Evolutionary conservation across 1,284 basidiomycete species (phyloP).

Genomic region (Golubevia pallescens): DNA sequence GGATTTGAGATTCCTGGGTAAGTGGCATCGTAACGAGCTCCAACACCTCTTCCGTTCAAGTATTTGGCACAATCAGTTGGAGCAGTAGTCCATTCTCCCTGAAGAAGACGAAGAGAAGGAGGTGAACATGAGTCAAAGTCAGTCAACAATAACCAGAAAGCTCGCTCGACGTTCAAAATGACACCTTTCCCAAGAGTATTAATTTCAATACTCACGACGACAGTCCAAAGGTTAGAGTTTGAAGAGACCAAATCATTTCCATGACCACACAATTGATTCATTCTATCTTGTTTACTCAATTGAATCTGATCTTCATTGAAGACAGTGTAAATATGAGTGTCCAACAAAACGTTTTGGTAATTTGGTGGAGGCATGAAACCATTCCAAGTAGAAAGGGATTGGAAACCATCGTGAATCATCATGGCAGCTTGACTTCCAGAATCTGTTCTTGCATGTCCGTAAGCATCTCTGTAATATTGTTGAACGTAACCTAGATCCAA

Average conservation of each 20-base stretch:
- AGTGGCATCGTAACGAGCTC: conserved; percentile 43
- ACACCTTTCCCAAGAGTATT: too few species aligned
- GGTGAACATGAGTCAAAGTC: too few species aligned
- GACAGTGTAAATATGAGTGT: conserved; percentile 55
- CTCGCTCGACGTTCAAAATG: too few species aligned
- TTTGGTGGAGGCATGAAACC: conserved; percentile 27
- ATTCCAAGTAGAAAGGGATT: conserved; percentile 39
- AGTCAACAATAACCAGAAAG: too few species aligned
- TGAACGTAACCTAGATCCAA: too few species aligned
- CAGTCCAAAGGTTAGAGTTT: conserved; percentile 5
- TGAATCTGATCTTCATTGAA: conserved; percentile 21
- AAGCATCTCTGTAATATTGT: background rate
- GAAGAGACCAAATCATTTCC: background rate
- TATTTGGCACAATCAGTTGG: conserved; percentile 54
- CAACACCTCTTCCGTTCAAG: conserved; percentile 50
- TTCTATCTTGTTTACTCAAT: background rate
- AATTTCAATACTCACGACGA: conserved; percentile 22
- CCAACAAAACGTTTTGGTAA: conserved; percentile 43
- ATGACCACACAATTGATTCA: background rate
- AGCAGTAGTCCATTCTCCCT: conserved; percentile 55
- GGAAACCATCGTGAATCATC: conserved; percentile 47
- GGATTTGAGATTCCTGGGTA: conserved; percentile 22
- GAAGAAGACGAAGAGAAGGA: conserved; percentile 8
- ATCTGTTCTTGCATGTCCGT: background rate
- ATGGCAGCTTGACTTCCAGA: conserved; percentile 13